Percentiles rank a stretch among this genome's conserved stretches.
phyloP scores from a whole-genome alignment of 768 basidiomycete genomes.

The Russula virescens region DNA sequence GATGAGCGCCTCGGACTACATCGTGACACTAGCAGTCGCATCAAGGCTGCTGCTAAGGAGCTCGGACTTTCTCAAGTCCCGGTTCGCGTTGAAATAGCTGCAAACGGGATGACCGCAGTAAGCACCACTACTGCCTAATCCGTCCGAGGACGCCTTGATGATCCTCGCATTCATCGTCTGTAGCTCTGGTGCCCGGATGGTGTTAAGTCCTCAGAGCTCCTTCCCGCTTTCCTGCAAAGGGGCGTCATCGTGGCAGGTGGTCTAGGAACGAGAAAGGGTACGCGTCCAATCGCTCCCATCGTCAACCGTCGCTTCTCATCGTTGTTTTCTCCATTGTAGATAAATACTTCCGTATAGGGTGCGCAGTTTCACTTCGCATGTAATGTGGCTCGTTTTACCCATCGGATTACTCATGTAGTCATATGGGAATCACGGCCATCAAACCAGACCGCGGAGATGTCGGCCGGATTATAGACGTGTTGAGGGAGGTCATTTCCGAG shows the following conservation, averaged over 20 bases:
- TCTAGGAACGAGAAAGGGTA: slow-evolving; percentile 32
- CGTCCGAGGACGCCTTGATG: not conserved
- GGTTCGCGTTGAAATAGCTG: slow-evolving; percentile 51
- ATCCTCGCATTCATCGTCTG: not conserved
- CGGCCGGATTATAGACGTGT: slow-evolving; percentile 58
- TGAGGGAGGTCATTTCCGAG: slow-evolving; percentile 53
- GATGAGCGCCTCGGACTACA: slow-evolving; percentile 76
- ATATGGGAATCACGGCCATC: slow-evolving; percentile 88
- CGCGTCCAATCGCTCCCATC: not conserved
- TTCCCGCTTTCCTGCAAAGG: slow-evolving; percentile 66
- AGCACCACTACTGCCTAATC: slow-evolving; percentile 20
- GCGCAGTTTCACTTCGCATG: not conserved
- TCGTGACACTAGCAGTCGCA: slow-evolving; percentile 53
- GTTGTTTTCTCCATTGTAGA: slow-evolving; percentile 36
- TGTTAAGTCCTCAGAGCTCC: slow-evolving; percentile 63
- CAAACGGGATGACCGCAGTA: slow-evolving; percentile 95
- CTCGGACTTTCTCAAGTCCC: slow-evolving; percentile 77
- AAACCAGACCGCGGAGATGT: slow-evolving; percentile 67
- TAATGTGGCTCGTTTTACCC: not conserved
- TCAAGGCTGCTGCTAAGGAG: slow-evolving; percentile 60
- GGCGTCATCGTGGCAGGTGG: slow-evolving; percentile 85
- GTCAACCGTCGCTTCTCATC: slow-evolving; percentile 17
- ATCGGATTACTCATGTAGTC: slow-evolving; percentile 38
- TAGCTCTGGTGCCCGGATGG: slow-evolving; percentile 82
- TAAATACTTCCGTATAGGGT: slow-evolving; percentile 90